These are phyloP conservation scores for Noccaea bulbosa DNA, from an alignment of 345 rosid genomes.

Conservation along the genomic window DNA sequence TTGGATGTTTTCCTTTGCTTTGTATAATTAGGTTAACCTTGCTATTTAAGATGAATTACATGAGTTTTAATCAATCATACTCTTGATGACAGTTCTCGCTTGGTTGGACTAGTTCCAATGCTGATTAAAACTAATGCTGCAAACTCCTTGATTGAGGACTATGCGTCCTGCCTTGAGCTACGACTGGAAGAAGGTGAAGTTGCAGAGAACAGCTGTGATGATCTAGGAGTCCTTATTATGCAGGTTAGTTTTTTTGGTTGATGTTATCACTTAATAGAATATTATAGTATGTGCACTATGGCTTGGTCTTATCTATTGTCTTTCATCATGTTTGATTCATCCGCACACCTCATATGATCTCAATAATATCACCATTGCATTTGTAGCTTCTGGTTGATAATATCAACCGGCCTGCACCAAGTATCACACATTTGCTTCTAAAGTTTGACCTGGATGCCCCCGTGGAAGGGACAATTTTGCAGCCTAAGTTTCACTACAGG, in stretches of 20 bases:
- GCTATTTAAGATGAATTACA: conserved; percentile 9
- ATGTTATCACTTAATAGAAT: conserved; percentile 4
- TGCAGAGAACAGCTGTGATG: conserved; percentile 69
- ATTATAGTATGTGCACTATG: conserved; percentile 10
- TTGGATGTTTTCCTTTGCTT: conserved; percentile 12
- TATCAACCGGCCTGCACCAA: conserved; percentile 88
- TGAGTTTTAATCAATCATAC: conserved; percentile 17
- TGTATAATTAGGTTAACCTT: conserved; percentile 6
- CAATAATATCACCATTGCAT: conserved; percentile 20
- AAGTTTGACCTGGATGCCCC: conserved; percentile 83
- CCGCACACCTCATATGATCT: not conserved
- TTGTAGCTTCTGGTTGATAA: conserved; percentile 87
- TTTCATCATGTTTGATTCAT: conserved; percentile 18
- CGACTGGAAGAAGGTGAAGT: conserved; percentile 77
- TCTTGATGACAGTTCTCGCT: conserved; percentile 71
- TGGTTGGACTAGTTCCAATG: conserved; percentile 86
- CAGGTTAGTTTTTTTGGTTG: conserved; percentile 57
- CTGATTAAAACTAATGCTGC: conserved; percentile 81
- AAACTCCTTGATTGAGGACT: conserved; percentile 71
- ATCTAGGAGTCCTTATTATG: conserved; percentile 86
- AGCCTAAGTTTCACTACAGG: conserved; percentile 97
- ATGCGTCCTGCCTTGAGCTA: conserved; percentile 89
- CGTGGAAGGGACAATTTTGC: conserved; percentile 77
- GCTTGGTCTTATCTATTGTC: conserved; percentile 11
- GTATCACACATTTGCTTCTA: conserved; percentile 84